Conservation (phyloP, 352 stramenopile genomes). For the Globisporangium cylindrosporum region DNA sequence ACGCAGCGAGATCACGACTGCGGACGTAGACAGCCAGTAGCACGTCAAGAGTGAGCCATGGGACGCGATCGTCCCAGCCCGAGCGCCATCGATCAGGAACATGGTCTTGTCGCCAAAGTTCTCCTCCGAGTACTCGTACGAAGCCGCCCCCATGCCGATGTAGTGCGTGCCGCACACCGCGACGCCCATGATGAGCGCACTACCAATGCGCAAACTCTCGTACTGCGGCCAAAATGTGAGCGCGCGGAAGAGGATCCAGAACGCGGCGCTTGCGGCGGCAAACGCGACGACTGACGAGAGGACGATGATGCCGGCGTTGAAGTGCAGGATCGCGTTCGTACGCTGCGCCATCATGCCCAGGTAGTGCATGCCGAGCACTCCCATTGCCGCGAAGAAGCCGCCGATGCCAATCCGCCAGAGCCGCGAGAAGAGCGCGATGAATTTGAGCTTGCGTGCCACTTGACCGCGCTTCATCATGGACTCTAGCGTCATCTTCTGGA, state of each 20-base stretch:
- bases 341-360: constrained; percentile 70
- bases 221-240: constrained; percentile 61
- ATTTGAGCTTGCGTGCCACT: constrained; percentile 44
- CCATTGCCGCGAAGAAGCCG: constrained; percentile 48
- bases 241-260: constrained; percentile 71
- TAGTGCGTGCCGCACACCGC: constrained; percentile 70
- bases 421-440: constrained; percentile 59
- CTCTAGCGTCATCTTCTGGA: constrained; percentile 42
- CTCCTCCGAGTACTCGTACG: constrained; percentile 33
- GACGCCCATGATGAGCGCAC: constrained; percentile 59
- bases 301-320: constrained; percentile 39
- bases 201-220: constrained; percentile 45
- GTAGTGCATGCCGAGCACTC: constrained; percentile 75
- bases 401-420: constrained; percentile 48
- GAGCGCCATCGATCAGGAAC: constrained; percentile 33
- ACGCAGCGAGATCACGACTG: constrained; percentile 17
- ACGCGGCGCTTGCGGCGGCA: constrained; percentile 50
- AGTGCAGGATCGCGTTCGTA: constrained; percentile 34
- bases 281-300: constrained; percentile 55
- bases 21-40: constrained; percentile 48
- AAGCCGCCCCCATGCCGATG: constrained; percentile 43
- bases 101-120: constrained; percentile 22
- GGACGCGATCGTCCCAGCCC: constrained; percentile 33
- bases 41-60: constrained; percentile 48
- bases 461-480: constrained; percentile 46